Percentiles rank a stretch among this genome's conserved stretches.
phyloP scores from a whole-genome alignment of 495 filamentous ascomycete species.

The Aspergillus homomorphus region DNA sequence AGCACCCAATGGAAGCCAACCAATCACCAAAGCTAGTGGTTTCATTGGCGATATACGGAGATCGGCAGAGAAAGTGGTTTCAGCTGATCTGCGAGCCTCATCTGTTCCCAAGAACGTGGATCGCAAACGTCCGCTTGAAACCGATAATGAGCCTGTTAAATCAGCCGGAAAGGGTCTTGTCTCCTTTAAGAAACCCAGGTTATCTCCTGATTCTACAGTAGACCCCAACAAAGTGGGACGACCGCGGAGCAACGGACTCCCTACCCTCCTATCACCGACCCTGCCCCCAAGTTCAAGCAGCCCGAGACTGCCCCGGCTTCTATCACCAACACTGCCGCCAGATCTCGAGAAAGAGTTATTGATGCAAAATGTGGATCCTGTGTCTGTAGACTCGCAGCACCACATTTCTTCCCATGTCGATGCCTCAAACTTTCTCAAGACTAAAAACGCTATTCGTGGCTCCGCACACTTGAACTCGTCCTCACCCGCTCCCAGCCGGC shows the following conservation, averaged over 20 bases:
- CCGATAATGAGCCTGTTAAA: slow-evolving; percentile 18
- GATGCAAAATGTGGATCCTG: slow-evolving; percentile 26
- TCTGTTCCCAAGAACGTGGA: slow-evolving; percentile 20
- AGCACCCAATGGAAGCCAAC: slow-evolving; percentile 22
- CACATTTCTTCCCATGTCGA: slow-evolving; percentile 11
- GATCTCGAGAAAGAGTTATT: slow-evolving; percentile 49
- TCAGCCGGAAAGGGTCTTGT: slow-evolving; percentile 20
- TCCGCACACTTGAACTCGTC: slow-evolving; percentile 12
- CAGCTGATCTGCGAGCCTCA: slow-evolving; percentile 12
- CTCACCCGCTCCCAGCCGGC: slow-evolving; percentile 5
- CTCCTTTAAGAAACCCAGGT: slow-evolving; percentile 32
- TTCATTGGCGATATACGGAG: slow-evolving; percentile 19
- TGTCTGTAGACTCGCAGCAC: slow-evolving; percentile 15
- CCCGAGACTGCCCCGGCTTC: slow-evolving; percentile 36
- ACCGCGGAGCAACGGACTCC: slow-evolving; percentile 29
- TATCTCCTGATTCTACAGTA: slow-evolving; percentile 29
- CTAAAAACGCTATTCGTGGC: slow-evolving; percentile 11
- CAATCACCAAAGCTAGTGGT: slow-evolving; percentile 16
- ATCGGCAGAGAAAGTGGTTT: slow-evolving; percentile 15
- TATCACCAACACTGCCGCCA: slow-evolving; percentile 48
- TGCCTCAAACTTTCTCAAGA: slow-evolving; percentile 13
- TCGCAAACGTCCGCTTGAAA: slow-evolving; percentile 37
- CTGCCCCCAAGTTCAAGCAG: slow-evolving; percentile 36
- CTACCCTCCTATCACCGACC: slow-evolving; percentile 42
- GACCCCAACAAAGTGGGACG: slow-evolving; percentile 20